These are phyloP conservation scores for Otatea glauca DNA, from an alignment of 176 grass and related monocot genomes.

Conservation along the genomic window DNA sequence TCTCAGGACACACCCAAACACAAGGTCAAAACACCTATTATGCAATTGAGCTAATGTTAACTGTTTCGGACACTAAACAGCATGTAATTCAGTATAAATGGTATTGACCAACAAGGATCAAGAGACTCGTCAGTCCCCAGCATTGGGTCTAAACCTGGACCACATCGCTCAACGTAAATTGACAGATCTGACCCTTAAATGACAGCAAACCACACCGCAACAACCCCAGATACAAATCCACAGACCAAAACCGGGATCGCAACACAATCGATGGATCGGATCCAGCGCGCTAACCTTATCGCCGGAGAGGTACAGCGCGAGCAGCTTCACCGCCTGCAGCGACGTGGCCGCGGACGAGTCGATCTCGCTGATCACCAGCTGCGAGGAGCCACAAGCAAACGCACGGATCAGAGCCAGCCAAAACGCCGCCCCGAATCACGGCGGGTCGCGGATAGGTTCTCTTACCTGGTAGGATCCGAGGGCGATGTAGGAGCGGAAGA, in stretches of 20 bases:
- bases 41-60: background rate
- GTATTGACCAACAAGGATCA: background rate
- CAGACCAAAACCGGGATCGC: background rate
- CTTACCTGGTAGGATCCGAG: constrained; percentile 93
- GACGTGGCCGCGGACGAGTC: constrained; percentile 84
- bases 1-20: background rate
- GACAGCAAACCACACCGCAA: background rate
- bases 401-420: background rate
- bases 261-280: constrained; percentile 17
- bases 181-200: constrained; percentile 35
- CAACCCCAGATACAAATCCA: constrained; percentile 43
- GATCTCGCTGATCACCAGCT: constrained; percentile 95
- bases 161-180: background rate
- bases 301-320: constrained; percentile 74
- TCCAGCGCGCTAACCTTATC: constrained; percentile 67
- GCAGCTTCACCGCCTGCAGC: constrained; percentile 93
- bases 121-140: background rate
- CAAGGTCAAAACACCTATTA: background rate
- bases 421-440: background rate
- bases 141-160: constrained; percentile 19
- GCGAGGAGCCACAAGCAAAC: constrained; percentile 18
- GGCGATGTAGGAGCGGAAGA: constrained; percentile 94
- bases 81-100: background rate
- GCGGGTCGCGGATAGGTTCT: background rate
- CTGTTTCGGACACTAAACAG: background rate